Evolutionary conservation across 768 basidiomycete genomes (phyloP).

Genomic region (Boletus rubescentipes): DNA sequence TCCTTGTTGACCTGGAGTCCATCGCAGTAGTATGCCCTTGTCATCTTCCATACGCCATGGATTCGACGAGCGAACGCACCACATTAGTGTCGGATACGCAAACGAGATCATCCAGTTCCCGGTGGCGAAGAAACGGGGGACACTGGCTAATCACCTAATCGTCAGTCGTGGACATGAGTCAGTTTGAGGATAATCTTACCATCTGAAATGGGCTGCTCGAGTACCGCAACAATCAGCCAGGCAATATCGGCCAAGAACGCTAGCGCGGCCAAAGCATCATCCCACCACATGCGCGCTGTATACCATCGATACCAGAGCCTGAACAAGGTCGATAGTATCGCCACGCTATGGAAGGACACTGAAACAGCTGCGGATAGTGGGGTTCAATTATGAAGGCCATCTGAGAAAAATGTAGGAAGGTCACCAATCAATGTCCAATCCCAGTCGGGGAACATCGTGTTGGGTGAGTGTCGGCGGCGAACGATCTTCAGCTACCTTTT

Average conservation of each 20-base stretch:
- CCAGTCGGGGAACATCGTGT: slow-evolving; percentile 17
- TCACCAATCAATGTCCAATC: slow-evolving; percentile 7
- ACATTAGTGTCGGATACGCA: slow-evolving; percentile 20
- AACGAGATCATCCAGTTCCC: slow-evolving; percentile 18
- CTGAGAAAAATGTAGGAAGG: neutral
- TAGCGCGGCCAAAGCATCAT: slow-evolving; percentile 21
- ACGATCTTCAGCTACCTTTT: neutral
- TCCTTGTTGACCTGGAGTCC: slow-evolving; percentile 21
- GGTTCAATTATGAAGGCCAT: neutral
- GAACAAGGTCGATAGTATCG: slow-evolving; percentile 20
- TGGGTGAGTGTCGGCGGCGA: neutral
- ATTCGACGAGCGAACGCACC: slow-evolving; percentile 1
- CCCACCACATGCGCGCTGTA: slow-evolving; percentile 25
- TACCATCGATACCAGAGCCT: slow-evolving; percentile 18
- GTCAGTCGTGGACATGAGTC: neutral
- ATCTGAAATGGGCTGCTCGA: slow-evolving; percentile 9
- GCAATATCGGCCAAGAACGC: slow-evolving; percentile 16
- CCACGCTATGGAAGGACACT: slow-evolving; percentile 17
- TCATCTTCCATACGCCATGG: neutral
- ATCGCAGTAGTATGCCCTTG: neutral
- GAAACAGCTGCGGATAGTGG: slow-evolving; percentile 1
- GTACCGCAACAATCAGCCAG: neutral
- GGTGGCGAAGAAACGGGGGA: slow-evolving; percentile 7
- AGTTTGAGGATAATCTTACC: neutral
- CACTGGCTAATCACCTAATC: neutral